Evolutionary conservation across 495 filamentous ascomycete species (phyloP).

Genomic region (Ascobolus immersus): DNA sequence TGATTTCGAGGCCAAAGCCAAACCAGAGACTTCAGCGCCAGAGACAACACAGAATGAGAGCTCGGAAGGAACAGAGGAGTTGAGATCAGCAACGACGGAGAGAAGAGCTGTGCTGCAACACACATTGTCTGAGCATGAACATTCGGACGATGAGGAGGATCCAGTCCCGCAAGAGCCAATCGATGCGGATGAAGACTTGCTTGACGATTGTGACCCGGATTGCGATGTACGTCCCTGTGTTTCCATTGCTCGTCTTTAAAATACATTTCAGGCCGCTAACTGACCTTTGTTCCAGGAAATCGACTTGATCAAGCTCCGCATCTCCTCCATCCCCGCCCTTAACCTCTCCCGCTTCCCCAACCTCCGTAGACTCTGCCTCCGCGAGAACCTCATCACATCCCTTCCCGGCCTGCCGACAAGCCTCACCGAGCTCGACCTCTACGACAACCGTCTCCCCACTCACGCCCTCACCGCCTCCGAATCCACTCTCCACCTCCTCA

Average conservation of each 20-base stretch:
- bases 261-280: slow-evolving; percentile 3
- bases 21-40: no score
- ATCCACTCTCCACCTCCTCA: slow-evolving; percentile 53
- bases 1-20: no score
- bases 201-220: slow-evolving; percentile 37
- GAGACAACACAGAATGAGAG: no score
- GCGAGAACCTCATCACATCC: slow-evolving; percentile 67
- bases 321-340: slow-evolving; percentile 54
- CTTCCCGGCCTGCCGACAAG: slow-evolving; percentile 36
- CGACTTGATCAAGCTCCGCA: slow-evolving; percentile 63
- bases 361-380: slow-evolving; percentile 77
- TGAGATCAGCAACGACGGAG: no score
- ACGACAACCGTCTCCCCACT: slow-evolving; percentile 97
- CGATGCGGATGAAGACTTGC: no score
- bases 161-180: no score
- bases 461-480: no score
- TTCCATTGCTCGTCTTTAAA: slow-evolving; percentile 1
- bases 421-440: slow-evolving; percentile 70
- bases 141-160: no score
- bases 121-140: no score
- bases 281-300: slow-evolving; percentile 36
- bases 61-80: no score
- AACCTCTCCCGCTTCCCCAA: slow-evolving; percentile 58
- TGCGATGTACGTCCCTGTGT: slow-evolving; percentile 23
- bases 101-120: no score